Conservation (phyloP, 2,329 filamentous ascomycete species). For the Phialophora verrucosa region DNA sequence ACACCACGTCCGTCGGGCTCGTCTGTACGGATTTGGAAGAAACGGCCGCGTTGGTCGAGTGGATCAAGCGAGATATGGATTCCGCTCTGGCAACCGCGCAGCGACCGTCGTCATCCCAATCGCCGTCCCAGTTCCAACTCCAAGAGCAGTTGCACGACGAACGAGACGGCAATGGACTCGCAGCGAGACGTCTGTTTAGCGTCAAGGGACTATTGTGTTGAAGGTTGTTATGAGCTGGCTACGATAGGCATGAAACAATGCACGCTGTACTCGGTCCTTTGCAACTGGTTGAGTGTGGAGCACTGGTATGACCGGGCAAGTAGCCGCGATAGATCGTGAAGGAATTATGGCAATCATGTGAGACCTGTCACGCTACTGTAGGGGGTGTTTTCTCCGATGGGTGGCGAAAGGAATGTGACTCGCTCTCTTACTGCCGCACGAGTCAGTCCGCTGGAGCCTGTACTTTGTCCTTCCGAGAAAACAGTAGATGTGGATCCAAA, state of each 20-base stretch:
- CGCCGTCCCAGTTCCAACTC: background rate
- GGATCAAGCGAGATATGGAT: conserved; percentile 7
- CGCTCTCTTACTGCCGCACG: background rate
- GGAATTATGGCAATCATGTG: background rate
- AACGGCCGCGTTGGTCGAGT: conserved; percentile 3
- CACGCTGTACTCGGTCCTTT: background rate
- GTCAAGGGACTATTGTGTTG: background rate
- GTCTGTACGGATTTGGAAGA: background rate
- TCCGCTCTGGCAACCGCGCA: background rate
- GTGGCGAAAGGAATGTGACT: background rate
- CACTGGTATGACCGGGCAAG: background rate
- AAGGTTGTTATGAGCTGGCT: background rate
- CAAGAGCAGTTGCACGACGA: background rate
- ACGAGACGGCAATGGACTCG: background rate
- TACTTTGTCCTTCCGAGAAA: background rate
- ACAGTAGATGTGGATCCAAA: background rate
- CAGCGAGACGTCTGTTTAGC: background rate
- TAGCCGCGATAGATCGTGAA: background rate
- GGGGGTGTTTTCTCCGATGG: background rate
- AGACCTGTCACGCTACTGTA: background rate
- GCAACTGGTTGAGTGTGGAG: background rate
- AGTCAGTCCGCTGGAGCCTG: no score
- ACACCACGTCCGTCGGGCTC: background rate
- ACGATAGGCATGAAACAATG: background rate
- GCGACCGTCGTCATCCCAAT: background rate